Base-by-base conservation (phyloP, 2,329 filamentous ascomycete species). In the Aspergillus sp. region DNA sequence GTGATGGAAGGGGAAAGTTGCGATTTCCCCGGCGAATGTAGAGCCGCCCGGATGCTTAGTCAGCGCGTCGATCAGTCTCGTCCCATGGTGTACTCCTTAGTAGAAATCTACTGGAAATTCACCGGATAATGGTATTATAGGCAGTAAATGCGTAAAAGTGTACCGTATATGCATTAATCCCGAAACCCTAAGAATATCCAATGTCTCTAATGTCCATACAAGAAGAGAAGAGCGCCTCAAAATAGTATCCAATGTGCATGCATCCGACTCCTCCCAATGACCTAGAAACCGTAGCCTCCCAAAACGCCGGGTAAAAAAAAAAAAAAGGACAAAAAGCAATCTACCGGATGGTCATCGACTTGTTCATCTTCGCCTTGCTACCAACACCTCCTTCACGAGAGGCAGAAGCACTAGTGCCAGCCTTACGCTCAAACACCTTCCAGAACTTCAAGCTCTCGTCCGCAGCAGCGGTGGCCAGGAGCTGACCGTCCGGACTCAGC, bases 371-470 rank as follows among this genome's bases (percentile, higher is more conserved):
- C 48, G 86, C 89, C 75, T 91, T 91, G 70, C 80, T 81, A 44
- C 85, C 85, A 50, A 85, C 76, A 53, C 83, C 83, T 49, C 84
- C 79, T 58, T 80, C 78, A 51, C 81, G 79, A 47, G 83, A 76
- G 27, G 77, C 66, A 43, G 82, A 80, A 45, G 84, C 80, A 51
- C 80, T 75, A 50, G 80, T 76, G 47, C 89, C 90, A 15, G 90
- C 78, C 82, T 96, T 97, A 82, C 95, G 96, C 80, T 98, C 93
- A 65, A 98, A 98, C 60, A 98, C 80, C 83, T 98, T 98, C 93
- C 93, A 98, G 80, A 98, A 98, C 77, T 98, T 98, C 70, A 98
- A 79, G 65, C 86, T 91, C 78, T 98, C 93, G 63, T 98, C 93
- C 33, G 91, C 90, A 60, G 91, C 88, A 51, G 93, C 91, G 45